Evolutionary conservation across 352 stramenopile species (phyloP).

Genomic region (Phytophthora pseudosyringae): DNA sequence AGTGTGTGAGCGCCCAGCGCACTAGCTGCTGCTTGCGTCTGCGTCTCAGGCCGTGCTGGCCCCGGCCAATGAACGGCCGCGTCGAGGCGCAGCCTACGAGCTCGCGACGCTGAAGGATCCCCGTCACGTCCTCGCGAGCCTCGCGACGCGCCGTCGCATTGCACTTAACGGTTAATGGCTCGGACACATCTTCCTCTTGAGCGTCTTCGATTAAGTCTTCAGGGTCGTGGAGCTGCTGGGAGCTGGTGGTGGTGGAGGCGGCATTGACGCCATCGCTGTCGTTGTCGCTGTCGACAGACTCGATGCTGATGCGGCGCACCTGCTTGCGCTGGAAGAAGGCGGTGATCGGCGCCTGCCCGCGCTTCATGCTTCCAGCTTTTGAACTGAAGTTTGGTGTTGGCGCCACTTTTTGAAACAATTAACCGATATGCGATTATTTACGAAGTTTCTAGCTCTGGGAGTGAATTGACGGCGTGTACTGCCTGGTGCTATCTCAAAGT

Average conservation of each 20-base stretch:
- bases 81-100: constrained; percentile 33
- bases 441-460: not conserved
- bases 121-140: constrained; percentile 36
- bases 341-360: constrained; percentile 49
- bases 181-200: not conserved
- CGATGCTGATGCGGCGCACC: constrained; percentile 25
- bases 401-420: constrained; percentile 20
- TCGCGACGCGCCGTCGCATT: constrained; percentile 12
- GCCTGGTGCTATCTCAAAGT: too few relatives aligned
- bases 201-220: constrained; percentile 6
- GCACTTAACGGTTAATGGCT: not conserved
- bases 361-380: constrained; percentile 30
- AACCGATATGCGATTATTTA: not conserved
- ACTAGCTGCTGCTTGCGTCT: constrained; percentile 55
- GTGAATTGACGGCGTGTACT: not conserved
- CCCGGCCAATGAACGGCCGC: constrained; percentile 6
- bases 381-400: constrained; percentile 10
- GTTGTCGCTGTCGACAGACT: constrained; percentile 25
- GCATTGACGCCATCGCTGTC: constrained; percentile 12
- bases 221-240: not conserved
- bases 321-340: constrained; percentile 76
- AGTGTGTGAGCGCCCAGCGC: constrained; percentile 62
- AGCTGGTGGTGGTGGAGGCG: not conserved
- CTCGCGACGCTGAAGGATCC: constrained; percentile 51
- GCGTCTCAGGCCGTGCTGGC: constrained; percentile 20